Conservation (phyloP, 1,284 basidiomycete genomes). For the Termitomyces sp. region DNA sequence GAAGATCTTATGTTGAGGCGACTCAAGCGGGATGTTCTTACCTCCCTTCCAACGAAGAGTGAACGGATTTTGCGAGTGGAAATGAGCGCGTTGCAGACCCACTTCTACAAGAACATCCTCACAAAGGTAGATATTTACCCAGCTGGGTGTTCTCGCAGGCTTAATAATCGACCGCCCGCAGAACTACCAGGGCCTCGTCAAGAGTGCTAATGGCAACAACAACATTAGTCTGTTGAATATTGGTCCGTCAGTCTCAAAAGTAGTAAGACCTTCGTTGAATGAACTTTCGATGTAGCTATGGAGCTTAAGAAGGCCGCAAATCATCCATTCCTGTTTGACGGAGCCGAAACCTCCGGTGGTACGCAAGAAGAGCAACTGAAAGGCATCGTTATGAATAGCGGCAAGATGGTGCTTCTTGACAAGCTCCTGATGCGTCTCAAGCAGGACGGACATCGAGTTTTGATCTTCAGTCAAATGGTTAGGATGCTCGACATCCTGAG, state of each 20-base stretch:
- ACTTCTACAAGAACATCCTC: constrained; percentile 99
- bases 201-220: constrained; percentile 78
- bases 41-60: constrained; percentile 95
- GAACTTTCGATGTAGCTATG: constrained; percentile 56
- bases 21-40: constrained; percentile 96
- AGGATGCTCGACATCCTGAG: constrained; percentile 98
- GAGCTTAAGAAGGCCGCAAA: constrained; percentile 97
- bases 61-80: constrained; percentile 97
- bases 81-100: constrained; percentile 96
- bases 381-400: constrained; percentile 96
- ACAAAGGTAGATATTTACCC: constrained; percentile 62
- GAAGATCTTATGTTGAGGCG: constrained; percentile 94
- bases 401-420: constrained; percentile 97
- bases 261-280: constrained; percentile 2
- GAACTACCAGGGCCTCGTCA: constrained; percentile 92
- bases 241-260: constrained; percentile 39
- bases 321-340: constrained; percentile 97
- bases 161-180: constrained; percentile 27
- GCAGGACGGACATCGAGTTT: constrained; percentile 89
- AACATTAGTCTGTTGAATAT: constrained; percentile 94
- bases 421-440: constrained; percentile 87
- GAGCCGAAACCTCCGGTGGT: constrained; percentile 79
- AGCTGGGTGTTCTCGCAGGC: not conserved
- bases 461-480: constrained; percentile 99
- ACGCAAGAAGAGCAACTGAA: constrained; percentile 85